A percentile compares a stretch with the other conserved stretches of the same genome.
phyloP scores from a whole-genome alignment of 495 filamentous ascomycete species.

The Bacidia rubella region DNA sequence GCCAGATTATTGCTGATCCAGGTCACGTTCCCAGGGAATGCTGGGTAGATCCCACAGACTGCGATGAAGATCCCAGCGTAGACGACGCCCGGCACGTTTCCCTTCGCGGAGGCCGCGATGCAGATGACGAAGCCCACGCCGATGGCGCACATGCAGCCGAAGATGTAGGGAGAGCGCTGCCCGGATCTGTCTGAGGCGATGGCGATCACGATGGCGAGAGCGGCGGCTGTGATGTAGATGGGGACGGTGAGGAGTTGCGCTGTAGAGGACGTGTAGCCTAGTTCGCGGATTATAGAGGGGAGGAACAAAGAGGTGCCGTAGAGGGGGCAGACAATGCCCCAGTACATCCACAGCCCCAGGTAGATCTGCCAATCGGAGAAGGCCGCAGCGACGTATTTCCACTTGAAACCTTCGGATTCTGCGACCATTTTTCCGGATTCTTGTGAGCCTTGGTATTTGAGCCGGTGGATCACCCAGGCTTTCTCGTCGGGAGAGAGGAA shows the following conservation, averaged over 20 bases:
- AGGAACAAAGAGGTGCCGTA: slow-evolving; percentile 66
- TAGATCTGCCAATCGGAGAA: slow-evolving; percentile 66
- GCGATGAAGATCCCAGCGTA: slow-evolving; percentile 54
- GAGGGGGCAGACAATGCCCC: slow-evolving; percentile 51
- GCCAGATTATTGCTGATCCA: slow-evolving; percentile 64
- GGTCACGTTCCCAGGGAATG: slow-evolving; percentile 49
- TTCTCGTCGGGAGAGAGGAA: slow-evolving; percentile 55
- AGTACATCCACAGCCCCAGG: slow-evolving; percentile 48
- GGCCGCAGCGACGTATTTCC: slow-evolving; percentile 47
- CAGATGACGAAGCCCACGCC: slow-evolving; percentile 53
- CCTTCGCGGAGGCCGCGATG: slow-evolving; percentile 24
- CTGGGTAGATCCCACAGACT: slow-evolving; percentile 36
- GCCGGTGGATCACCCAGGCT: slow-evolving; percentile 32
- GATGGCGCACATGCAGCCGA: slow-evolving; percentile 47
- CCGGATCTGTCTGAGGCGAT: slow-evolving; percentile 47
- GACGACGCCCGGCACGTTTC: slow-evolving; percentile 16
- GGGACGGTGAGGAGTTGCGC: slow-evolving; percentile 61
- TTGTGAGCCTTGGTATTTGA: slow-evolving; percentile 33
- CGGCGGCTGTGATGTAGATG: slow-evolving; percentile 49
- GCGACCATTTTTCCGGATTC: slow-evolving; percentile 28
- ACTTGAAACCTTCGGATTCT: slow-evolving; percentile 46
- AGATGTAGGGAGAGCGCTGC: slow-evolving; percentile 26
- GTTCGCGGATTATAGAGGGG: slow-evolving; percentile 55
- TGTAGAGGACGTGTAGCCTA: slow-evolving; percentile 51
- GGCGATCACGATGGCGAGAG: slow-evolving; percentile 43